phyloP scores from a whole-genome alignment of 805 yeast species.

The Metschnikowia lachancei region DNA sequence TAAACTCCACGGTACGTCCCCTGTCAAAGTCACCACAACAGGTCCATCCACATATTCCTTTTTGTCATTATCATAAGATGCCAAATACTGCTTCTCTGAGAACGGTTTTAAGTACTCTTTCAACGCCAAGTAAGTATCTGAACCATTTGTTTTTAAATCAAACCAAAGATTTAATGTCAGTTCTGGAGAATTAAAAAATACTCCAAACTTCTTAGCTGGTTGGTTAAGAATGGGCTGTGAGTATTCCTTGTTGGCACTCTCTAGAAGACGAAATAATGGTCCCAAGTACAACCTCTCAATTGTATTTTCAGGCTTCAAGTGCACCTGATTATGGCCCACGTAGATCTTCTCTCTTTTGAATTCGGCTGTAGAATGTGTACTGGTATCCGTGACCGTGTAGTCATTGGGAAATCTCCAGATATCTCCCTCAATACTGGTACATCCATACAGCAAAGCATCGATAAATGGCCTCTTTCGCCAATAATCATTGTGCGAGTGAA shows the following conservation, averaged over 20 bases:
- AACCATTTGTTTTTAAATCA: constrained; percentile 60
- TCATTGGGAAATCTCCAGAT: constrained; percentile 49
- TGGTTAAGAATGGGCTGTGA: constrained; percentile 17
- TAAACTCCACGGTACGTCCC: constrained; percentile 52
- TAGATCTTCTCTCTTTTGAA: constrained; percentile 38
- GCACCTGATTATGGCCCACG: constrained; percentile 60
- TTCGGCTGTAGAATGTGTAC: constrained; percentile 22
- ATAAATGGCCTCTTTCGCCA: constrained; percentile 58
- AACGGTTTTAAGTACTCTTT: constrained; percentile 46
- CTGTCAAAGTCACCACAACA: constrained; percentile 62
- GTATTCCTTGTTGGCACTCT: constrained; percentile 43
- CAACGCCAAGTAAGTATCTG: constrained; percentile 46
- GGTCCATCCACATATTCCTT: constrained; percentile 48
- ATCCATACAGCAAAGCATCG: constrained; percentile 56
- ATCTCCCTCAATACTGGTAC: constrained; percentile 64
- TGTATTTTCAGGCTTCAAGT: constrained; percentile 46
- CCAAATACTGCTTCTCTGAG: constrained; percentile 47
- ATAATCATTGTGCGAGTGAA: constrained; percentile 72
- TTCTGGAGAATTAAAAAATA: constrained; percentile 44
- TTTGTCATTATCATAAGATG: constrained; percentile 42
- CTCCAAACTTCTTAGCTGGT: constrained; percentile 26
- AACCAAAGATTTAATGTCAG: constrained; percentile 59
- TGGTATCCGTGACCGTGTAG: constrained; percentile 30
- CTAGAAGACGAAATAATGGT: constrained; percentile 49
- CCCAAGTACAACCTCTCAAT: constrained; percentile 50